phyloP scores from a whole-genome alignment of 768 basidiomycete species.

The Pisolithus marmoratus region DNA sequence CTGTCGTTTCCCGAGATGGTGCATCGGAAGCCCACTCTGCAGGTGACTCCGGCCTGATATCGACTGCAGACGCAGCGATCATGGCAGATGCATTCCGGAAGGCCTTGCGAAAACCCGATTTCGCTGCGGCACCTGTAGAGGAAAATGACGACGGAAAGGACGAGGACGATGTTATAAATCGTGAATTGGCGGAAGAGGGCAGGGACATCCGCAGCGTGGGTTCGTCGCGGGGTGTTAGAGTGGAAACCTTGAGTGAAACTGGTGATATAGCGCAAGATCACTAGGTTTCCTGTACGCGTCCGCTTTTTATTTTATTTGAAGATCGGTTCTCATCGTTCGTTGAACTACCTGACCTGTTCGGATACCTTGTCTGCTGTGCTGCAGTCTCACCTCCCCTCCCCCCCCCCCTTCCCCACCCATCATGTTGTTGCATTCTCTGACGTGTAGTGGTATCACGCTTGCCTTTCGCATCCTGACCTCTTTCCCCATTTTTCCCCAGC shows the following conservation, averaged over 20 bases:
- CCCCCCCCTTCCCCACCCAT: neutral
- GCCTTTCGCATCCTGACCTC: slow-evolving; percentile 29
- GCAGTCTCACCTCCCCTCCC: slow-evolving; percentile 4
- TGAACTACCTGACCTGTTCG: slow-evolving; percentile 23
- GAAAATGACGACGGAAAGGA: slow-evolving; percentile 45
- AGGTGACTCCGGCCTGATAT: slow-evolving; percentile 67
- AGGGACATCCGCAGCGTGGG: slow-evolving; percentile 79
- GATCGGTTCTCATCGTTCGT: slow-evolving; percentile 29
- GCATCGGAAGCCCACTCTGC: slow-evolving; percentile 61
- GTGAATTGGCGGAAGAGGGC: slow-evolving; percentile 86
- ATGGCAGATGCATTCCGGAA: slow-evolving; percentile 91
- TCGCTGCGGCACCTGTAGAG: slow-evolving; percentile 61
- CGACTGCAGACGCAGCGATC: slow-evolving; percentile 82
- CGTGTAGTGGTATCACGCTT: slow-evolving; percentile 25
- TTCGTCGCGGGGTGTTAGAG: slow-evolving; percentile 72
- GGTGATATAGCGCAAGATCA: slow-evolving; percentile 45
- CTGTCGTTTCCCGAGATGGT: slow-evolving; percentile 58
- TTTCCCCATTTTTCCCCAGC: slow-evolving; percentile 17
- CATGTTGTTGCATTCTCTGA: slow-evolving; percentile 27
- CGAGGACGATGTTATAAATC: slow-evolving; percentile 45
- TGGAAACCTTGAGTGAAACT: slow-evolving; percentile 61
- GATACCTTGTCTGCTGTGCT: slow-evolving; percentile 26
- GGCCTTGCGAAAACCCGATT: slow-evolving; percentile 85
- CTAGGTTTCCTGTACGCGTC: slow-evolving; percentile 31
- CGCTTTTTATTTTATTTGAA: slow-evolving; percentile 32